phyloP scores from a whole-genome alignment of 371 early-diverging fungal genomes.

The Mortierella sp. region DNA sequence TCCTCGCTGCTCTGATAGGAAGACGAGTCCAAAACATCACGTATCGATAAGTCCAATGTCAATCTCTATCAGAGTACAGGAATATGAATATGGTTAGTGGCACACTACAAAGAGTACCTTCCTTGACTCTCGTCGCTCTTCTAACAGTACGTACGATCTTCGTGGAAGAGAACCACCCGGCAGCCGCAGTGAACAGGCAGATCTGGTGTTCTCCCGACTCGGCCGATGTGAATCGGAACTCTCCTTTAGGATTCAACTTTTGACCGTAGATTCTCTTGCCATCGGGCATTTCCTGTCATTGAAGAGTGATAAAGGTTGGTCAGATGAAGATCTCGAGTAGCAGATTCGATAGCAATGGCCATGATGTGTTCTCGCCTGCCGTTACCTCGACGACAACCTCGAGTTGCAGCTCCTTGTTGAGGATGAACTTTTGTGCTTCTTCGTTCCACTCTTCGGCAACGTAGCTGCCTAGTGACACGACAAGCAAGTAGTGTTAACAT shows the following conservation, averaged over 20 bases:
- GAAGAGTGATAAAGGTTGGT: not conserved
- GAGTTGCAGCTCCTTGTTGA: constrained; percentile 86
- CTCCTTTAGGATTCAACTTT: constrained; percentile 76
- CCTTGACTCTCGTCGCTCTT: not conserved
- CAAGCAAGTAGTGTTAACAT: too few relatives aligned
- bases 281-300: constrained; percentile 65
- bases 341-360: too few relatives aligned
- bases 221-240: constrained; percentile 89
- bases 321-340: too few relatives aligned
- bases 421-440: constrained; percentile 69
- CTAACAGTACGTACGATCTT: constrained; percentile 28
- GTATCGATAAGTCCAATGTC: constrained; percentile 34
- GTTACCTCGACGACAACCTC: constrained; percentile 62
- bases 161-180: constrained; percentile 63
- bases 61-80: constrained; percentile 19
- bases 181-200: constrained; percentile 75
- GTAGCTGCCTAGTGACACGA: constrained; percentile 86
- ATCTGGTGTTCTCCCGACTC: constrained; percentile 91
- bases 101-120: not conserved
- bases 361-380: too few relatives aligned
- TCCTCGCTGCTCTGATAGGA: too few relatives aligned
- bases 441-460: constrained; percentile 83
- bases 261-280: constrained; percentile 74
- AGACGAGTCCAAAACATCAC: constrained; percentile 41
- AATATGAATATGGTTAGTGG: not conserved